Conservation (phyloP, 371 early-diverging fungal species). For the Lichtheimia ornata region DNA sequence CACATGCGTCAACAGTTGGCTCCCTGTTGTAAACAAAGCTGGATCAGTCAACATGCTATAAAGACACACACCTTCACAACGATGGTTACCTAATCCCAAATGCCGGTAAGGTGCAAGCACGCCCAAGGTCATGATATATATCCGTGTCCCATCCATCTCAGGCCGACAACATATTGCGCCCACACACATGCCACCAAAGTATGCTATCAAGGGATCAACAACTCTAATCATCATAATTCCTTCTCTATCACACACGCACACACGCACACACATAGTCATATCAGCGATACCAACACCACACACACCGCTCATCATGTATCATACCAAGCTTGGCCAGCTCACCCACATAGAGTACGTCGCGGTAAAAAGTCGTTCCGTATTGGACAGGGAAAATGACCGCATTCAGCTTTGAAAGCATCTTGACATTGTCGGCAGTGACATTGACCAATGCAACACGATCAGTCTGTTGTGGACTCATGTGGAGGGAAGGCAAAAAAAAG, state of each 20-base stretch:
- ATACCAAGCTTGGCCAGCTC: conserved; percentile 62
- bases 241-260: background rate
- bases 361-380: conserved; percentile 83
- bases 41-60: background rate
- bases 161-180: conserved; percentile 87
- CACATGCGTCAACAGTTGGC: conserved; percentile 61
- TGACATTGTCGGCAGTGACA: conserved; percentile 68
- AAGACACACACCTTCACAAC: background rate
- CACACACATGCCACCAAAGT: conserved; percentile 70
- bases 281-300: background rate
- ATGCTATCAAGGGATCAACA: conserved; percentile 47
- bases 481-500: too few species aligned
- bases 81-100: conserved; percentile 71
- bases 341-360: conserved; percentile 66
- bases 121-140: conserved; percentile 95
- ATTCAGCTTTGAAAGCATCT: conserved; percentile 76
- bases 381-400: conserved; percentile 82
- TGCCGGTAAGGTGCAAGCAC: conserved; percentile 86
- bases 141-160: conserved; percentile 46
- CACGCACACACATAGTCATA: background rate
- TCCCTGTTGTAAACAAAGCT: conserved; percentile 40
- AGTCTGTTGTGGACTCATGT: too few species aligned
- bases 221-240: background rate
- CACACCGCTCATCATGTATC: background rate
- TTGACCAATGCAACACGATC: conserved; percentile 20